Percentiles rank a stretch among this genome's conserved stretches.
Conservation (phyloP, 805 yeast species). For the Saccharomycopsis fibuligera region DNA sequence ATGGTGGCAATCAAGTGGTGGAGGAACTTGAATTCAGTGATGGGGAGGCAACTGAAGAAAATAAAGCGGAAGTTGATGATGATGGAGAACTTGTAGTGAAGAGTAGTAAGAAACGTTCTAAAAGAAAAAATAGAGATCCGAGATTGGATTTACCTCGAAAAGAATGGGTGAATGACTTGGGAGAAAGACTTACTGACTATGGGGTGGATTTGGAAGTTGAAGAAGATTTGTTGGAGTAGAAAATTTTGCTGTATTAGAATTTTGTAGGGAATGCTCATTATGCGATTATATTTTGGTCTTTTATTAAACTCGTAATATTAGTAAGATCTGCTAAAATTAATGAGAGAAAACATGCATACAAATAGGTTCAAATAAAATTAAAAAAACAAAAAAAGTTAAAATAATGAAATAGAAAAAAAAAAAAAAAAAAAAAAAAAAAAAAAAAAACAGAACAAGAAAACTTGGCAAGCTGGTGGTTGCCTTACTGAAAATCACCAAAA, state of each 20-base stretch:
- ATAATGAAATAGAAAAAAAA: background rate
- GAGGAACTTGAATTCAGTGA: constrained; percentile 22
- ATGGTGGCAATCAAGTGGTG: constrained; percentile 49
- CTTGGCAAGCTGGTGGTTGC: background rate
- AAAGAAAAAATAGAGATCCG: too few species aligned
- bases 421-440: too few species aligned
- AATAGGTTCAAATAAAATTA: background rate
- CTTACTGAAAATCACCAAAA: constrained; percentile 19
- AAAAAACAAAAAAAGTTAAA: too few species aligned
- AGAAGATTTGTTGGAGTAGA: background rate
- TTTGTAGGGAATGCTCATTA: too few species aligned
- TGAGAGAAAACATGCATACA: too few species aligned
- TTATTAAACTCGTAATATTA: too few species aligned
- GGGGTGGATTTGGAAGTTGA: constrained; percentile 81
- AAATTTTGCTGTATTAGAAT: too few species aligned
- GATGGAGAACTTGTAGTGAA: constrained; percentile 14
- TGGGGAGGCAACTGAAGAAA: constrained; percentile 20
- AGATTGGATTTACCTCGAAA: constrained; percentile 1
- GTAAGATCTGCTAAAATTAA: too few species aligned
- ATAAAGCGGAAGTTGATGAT: constrained; percentile 15
- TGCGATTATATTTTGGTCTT: too few species aligned
- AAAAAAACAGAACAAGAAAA: background rate
- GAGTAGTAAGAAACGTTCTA: constrained; percentile 13
- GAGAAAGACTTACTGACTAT: constrained; percentile 78
- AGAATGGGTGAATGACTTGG: constrained; percentile 67